A percentile compares a stretch with the other conserved stretches of the same genome.
phyloP scores from a whole-genome alignment of 208 protist genomes.

The Leishmania aethiopica region DNA sequence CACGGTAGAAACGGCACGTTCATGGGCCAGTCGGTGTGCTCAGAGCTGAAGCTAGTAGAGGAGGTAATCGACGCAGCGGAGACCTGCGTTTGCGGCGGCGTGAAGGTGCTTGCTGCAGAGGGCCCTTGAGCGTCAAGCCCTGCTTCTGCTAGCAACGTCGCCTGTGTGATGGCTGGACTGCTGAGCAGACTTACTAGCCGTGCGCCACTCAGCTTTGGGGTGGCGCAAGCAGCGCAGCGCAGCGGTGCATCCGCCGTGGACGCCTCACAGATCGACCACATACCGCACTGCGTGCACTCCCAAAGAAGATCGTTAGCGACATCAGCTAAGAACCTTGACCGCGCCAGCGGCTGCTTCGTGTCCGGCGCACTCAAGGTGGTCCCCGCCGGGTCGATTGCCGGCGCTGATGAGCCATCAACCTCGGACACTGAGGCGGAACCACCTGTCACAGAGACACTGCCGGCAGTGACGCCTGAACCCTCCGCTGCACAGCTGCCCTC shows the following conservation, averaged over 20 bases:
- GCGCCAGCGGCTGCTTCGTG: not conserved
- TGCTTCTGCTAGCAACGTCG: conserved; percentile 11
- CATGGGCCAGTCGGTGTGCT: conserved; percentile 75
- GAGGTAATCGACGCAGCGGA: not conserved
- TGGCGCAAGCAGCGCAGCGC: conserved; percentile 48
- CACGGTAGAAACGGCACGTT: conserved; percentile 85
- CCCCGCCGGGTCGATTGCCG: not conserved
- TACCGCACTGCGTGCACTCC: conserved; percentile 88
- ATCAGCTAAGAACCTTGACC: not conserved
- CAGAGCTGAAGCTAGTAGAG: conserved; percentile 31
- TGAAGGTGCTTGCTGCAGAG: not conserved
- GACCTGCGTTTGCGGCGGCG: not conserved
- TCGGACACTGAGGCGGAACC: too few species aligned
- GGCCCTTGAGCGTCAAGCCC: not conserved
- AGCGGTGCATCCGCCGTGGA: conserved; percentile 31
- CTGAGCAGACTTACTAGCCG: conserved; percentile 34
- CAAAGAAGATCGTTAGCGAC: conserved; percentile 59
- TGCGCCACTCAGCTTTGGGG: conserved; percentile 58
- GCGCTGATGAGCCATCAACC: not conserved
- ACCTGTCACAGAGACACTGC: not conserved
- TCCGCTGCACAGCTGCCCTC: not conserved
- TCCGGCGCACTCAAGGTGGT: not conserved
- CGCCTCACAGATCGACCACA: conserved; percentile 51
- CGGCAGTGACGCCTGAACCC: not conserved
- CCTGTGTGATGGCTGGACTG: conserved; percentile 26